Percentiles rank a stretch among this genome's conserved stretches.
These are phyloP conservation scores for Citrullus mucosospermus DNA, from an alignment of 306 rosid genomes.

Conservation along the genomic window DNA sequence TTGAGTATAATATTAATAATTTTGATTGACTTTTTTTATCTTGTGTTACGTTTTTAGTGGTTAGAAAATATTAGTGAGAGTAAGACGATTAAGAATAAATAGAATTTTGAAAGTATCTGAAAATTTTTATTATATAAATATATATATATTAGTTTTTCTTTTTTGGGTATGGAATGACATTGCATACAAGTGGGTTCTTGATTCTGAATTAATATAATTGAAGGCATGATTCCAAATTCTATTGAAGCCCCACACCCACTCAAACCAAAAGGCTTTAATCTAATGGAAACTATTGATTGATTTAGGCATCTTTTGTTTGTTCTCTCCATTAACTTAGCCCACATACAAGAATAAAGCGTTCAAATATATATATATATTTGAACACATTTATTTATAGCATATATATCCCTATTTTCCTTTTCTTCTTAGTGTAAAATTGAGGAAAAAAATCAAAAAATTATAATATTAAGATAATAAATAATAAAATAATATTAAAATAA, in stretches of 20 bases:
- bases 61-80: neutral
- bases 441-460: no score
- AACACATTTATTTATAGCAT: neutral
- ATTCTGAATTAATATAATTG: conserved; percentile 40
- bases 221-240: neutral
- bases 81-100: no score
- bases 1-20: no score
- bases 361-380: neutral
- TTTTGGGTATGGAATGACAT: neutral
- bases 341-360: neutral
- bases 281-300: neutral
- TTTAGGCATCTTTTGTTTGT: neutral
- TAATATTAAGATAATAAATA: no score
- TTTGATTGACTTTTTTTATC: neutral
- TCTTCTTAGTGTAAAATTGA: no score
- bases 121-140: no score
- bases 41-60: neutral
- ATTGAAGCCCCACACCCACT: conserved; percentile 4
- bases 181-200: conserved; percentile 37
- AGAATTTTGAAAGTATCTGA: no score
- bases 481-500: no score
- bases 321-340: conserved; percentile 1
- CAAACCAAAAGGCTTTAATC: neutral
- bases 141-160: no score
- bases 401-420: no score